phyloP scores from a whole-genome alignment of 495 filamentous ascomycete genomes.

The Neurospora sp. region DNA sequence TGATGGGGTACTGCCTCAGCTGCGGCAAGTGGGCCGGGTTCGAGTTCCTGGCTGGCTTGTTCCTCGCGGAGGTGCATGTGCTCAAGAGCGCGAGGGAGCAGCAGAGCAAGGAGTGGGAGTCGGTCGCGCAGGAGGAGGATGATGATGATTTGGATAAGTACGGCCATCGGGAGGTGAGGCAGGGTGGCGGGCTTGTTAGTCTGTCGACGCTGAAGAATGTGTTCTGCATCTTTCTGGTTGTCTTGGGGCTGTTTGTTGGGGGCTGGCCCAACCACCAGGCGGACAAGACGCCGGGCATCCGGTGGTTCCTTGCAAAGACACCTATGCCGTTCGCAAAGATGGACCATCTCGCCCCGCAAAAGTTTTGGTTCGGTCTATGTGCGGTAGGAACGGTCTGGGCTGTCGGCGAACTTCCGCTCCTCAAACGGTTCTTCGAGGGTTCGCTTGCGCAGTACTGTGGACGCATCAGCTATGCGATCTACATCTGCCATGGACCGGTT shows the following conservation, averaged over 20 bases:
- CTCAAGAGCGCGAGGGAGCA: slow-evolving; percentile 7
- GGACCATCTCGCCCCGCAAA: slow-evolving; percentile 27
- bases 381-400: slow-evolving; percentile 47
- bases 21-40: slow-evolving; percentile 51
- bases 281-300: slow-evolving; percentile 27
- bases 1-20: slow-evolving; percentile 47
- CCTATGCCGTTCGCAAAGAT: slow-evolving; percentile 24
- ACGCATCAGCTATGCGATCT: slow-evolving; percentile 51
- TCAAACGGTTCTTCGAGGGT: slow-evolving; percentile 46
- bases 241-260: slow-evolving; percentile 32
- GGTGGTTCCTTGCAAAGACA: slow-evolving; percentile 22
- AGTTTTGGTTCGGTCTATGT: slow-evolving; percentile 47
- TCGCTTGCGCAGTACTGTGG: slow-evolving; percentile 52
- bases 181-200: background rate
- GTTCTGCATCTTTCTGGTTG: slow-evolving; percentile 18
- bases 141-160: slow-evolving; percentile 1
- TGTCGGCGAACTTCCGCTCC: slow-evolving; percentile 38
- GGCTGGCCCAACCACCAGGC: slow-evolving; percentile 34
- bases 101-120: slow-evolving; percentile 12
- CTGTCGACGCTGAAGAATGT: slow-evolving; percentile 5
- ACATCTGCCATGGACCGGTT: slow-evolving; percentile 51
- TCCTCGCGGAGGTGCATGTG: slow-evolving; percentile 50
- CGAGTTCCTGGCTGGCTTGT: slow-evolving; percentile 49
- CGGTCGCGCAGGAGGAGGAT: slow-evolving; percentile 1
- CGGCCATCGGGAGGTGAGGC: background rate